Percentiles rank a stretch among this genome's conserved stretches.
These are phyloP conservation scores for Trichoderma citrinoviride DNA, from an alignment of 2,329 filamentous ascomycete genomes.

Conservation along the genomic window DNA sequence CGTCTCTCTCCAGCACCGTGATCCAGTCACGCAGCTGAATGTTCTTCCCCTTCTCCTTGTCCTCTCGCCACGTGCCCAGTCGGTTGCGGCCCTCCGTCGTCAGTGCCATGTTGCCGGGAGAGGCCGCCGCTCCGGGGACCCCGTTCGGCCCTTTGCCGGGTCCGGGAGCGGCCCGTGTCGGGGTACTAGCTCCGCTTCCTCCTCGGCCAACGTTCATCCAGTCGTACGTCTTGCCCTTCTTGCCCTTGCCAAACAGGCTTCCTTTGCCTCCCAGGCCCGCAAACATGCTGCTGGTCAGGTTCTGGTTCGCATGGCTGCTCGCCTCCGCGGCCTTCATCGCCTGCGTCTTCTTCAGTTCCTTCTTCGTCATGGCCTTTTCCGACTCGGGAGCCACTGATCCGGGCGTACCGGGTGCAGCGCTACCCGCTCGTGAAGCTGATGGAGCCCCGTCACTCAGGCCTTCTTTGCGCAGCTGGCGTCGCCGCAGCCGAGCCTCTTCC, in stretches of 20 bases:
- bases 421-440: conserved; percentile 52
- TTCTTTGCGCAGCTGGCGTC: conserved; percentile 62
- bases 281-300: conserved; percentile 76
- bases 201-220: conserved; percentile 64
- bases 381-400: conserved; percentile 61
- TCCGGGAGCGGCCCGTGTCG: conserved; percentile 38
- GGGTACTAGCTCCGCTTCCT: conserved; percentile 55
- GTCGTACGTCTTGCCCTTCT: conserved; percentile 65
- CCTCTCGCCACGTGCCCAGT: conserved; percentile 75
- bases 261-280: conserved; percentile 62
- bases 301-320: conserved; percentile 76
- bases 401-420: conserved; percentile 59
- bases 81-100: conserved; percentile 60
- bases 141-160: conserved; percentile 36
- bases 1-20: conserved; percentile 74
- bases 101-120: conserved; percentile 41
- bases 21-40: conserved; percentile 86
- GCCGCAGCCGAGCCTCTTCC: conserved; percentile 69
- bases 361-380: conserved; percentile 76
- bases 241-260: conserved; percentile 56
- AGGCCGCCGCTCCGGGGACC: conserved; percentile 33
- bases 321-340: conserved; percentile 76
- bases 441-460: conserved; percentile 52
- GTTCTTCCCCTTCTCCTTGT: conserved; percentile 69
- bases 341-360: conserved; percentile 74